phyloP scores from a whole-genome alignment of 2,329 filamentous ascomycete genomes.

The Tothia fuscella region DNA sequence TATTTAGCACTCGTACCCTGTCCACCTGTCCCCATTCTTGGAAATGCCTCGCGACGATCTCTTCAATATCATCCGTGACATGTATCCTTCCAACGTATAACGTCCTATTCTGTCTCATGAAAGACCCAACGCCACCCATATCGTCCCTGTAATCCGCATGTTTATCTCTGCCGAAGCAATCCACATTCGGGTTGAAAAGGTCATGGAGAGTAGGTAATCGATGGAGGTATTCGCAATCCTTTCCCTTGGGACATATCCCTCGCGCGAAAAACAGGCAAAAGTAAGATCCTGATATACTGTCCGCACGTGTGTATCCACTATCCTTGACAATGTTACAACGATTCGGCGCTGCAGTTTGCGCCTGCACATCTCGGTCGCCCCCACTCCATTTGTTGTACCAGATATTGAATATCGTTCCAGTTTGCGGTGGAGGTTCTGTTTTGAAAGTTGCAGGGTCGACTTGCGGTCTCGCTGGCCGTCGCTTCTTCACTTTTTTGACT shows the following conservation, averaged over 20 bases:
- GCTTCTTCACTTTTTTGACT: conserved; percentile 87
- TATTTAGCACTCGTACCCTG: conserved; percentile 75
- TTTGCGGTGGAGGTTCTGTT: conserved; percentile 78
- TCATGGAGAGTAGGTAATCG: conserved; percentile 77
- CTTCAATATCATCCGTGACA: conserved; percentile 92
- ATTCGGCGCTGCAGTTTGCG: conserved; percentile 67
- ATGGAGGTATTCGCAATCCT: conserved; percentile 91
- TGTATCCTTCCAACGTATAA: conserved; percentile 90
- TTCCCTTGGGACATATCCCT: conserved; percentile 71
- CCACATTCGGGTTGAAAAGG: conserved; percentile 83
- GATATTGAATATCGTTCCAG: conserved; percentile 92
- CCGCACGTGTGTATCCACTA: conserved; percentile 38
- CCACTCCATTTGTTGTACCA: conserved; percentile 99
- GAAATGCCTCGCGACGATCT: conserved; percentile 88
- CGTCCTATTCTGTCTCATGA: conserved; percentile 87
- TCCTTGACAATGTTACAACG: conserved; percentile 76
- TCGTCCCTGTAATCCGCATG: conserved; percentile 88
- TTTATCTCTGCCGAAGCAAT: conserved; percentile 92
- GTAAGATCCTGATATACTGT: conserved; percentile 50
- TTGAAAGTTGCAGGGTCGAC: conserved; percentile 76
- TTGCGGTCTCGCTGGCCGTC: conserved; percentile 78
- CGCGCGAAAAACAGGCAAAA: conserved; percentile 89
- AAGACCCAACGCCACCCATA: conserved; percentile 93
- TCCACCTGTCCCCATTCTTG: conserved; percentile 94
- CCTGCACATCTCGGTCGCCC: conserved; percentile 86